Base-by-base conservation (phyloP, 2,329 filamentous ascomycete genomes). In the Penicillium sp. region DNA sequence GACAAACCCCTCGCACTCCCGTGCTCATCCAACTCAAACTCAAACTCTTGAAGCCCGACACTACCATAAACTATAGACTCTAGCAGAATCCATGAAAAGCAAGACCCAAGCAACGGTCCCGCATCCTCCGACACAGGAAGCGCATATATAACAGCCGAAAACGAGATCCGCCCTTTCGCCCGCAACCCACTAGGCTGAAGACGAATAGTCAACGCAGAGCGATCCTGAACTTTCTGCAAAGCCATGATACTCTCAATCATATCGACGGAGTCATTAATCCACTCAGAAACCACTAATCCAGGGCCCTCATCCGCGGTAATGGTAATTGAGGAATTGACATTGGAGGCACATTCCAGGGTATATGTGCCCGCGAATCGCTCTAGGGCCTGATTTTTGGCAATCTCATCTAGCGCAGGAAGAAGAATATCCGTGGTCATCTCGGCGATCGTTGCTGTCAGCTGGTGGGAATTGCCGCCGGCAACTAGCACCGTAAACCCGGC, bases 131-230 rank as follows among this genome's bases (percentile, higher is more conserved):
- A 31, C 0, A 40, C 14, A 10, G 9, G 8, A 2, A 47, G 43
- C 1, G 37, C 12, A 39, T 45, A 54, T 7, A 56, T 53, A 25
- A 64, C 45, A 25, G 57, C 56, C 1, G 57, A 46, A 49, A 62
- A 64, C 0, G 56, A 53, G 3, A 62, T 38, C 11, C 41, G 31
- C 1, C 45, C 55, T 2, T 43, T 27, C 10, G 43, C 47, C 28
- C 50, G 33, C 2, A 64, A 57, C 3, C 57, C 58, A 12, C 55
- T 63, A 3, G 57, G 61, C 42, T 64, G 63, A n/a, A 61, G 36
- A 3, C 59, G 63, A 22, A 62, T 52, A 28, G 50, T 54, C 2
- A 63, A 19, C 16, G 16, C 13, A 3, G 50, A 45, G 3, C 41
- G 40, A 44, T 57, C 44, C 2, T 18, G 25, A 2, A 48, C 27